Percentiles rank a stretch among this genome's conserved stretches.
Conservation (phyloP, 495 filamentous ascomycete species). For the Podospora anserina region DNA sequence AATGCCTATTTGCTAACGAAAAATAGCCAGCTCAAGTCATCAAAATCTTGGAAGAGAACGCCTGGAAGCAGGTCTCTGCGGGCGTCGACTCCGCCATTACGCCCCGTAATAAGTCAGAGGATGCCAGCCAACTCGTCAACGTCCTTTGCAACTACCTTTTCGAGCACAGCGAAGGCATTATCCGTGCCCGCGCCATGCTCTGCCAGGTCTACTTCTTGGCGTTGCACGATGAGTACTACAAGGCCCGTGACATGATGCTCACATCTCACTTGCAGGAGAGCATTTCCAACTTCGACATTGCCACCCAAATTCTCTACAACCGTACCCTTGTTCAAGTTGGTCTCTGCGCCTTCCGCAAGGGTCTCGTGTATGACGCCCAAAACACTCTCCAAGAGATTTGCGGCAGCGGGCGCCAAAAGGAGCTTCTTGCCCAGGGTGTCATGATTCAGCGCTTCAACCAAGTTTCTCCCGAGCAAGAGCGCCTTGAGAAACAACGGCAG, state of each 20-base stretch:
- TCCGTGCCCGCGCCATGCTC: slow-evolving; percentile 93
- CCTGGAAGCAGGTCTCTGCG: slow-evolving; percentile 78
- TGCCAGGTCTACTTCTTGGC: slow-evolving; percentile 98
- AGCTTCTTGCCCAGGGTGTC: slow-evolving; percentile 93
- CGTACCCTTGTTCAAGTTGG: slow-evolving; percentile 96
- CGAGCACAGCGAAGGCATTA: slow-evolving; percentile 86
- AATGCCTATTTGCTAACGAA: slow-evolving; percentile 26
- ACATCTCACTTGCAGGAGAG: slow-evolving; percentile 99
- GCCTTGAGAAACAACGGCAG: slow-evolving; percentile 91
- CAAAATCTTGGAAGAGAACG: slow-evolving; percentile 83
- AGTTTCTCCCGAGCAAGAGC: slow-evolving; percentile 94
- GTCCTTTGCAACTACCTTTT: slow-evolving; percentile 93
- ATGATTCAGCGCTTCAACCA: slow-evolving; percentile 95
- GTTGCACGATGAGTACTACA: slow-evolving; percentile 95
- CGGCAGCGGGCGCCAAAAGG: slow-evolving; percentile 94
- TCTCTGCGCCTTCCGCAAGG: slow-evolving; percentile 95
- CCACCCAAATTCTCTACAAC: slow-evolving; percentile 98
- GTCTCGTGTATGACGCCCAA: slow-evolving; percentile 95
- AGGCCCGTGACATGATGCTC: slow-evolving; percentile 95
- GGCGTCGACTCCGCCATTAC: slow-evolving; percentile 76
- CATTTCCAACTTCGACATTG: slow-evolving; percentile 90
- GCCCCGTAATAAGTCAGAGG: slow-evolving; percentile 58
- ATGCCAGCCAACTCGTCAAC: slow-evolving; percentile 73
- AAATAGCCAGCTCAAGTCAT: slow-evolving; percentile 81
- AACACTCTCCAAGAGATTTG: slow-evolving; percentile 96